These are phyloP conservation scores for Paraglomus brasilianum DNA, from an alignment of 192 early-diverging fungal species.

Conservation along the genomic window DNA sequence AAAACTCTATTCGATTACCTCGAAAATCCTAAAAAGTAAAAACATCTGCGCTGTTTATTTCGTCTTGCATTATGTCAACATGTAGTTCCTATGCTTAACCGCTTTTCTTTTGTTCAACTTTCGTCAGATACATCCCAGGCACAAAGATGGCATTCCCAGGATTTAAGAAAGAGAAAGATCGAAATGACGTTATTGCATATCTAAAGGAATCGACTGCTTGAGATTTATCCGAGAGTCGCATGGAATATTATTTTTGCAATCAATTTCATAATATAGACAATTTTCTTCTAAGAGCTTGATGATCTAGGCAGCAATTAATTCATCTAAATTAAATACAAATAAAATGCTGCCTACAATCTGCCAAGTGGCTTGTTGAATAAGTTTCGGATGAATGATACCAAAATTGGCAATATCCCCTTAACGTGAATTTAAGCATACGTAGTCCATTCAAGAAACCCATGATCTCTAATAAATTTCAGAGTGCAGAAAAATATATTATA, in stretches of 20 bases:
- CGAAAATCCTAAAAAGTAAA: conserved; percentile 97
- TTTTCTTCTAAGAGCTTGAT: too few relatives aligned
- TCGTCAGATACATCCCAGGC: conserved; percentile 66
- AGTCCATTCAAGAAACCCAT: too few relatives aligned
- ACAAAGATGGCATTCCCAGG: conserved; percentile 99
- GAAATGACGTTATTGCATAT: conserved; percentile 88
- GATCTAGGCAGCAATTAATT: too few relatives aligned
- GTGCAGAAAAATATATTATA: too few relatives aligned
- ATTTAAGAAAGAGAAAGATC: conserved; percentile 82
- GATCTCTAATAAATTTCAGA: too few relatives aligned
- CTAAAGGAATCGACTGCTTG: conserved; percentile 63
- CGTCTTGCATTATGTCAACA: background rate
- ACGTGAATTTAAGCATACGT: too few relatives aligned
- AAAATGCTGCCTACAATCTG: too few relatives aligned
- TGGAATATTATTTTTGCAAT: background rate
- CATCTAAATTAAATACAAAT: too few relatives aligned
- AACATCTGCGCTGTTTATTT: conserved; percentile 17
- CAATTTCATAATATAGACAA: too few relatives aligned
- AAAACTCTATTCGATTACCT: conserved; percentile 93
- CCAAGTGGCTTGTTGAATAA: too few relatives aligned
- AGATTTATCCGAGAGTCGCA: background rate
- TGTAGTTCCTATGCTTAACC: background rate
- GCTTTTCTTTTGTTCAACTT: background rate
- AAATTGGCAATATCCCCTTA: too few relatives aligned
- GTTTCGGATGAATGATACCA: too few relatives aligned